phyloP scores from a whole-genome alignment of 2,329 filamentous ascomycete genomes.

The Raffaelea ambrosiae region DNA sequence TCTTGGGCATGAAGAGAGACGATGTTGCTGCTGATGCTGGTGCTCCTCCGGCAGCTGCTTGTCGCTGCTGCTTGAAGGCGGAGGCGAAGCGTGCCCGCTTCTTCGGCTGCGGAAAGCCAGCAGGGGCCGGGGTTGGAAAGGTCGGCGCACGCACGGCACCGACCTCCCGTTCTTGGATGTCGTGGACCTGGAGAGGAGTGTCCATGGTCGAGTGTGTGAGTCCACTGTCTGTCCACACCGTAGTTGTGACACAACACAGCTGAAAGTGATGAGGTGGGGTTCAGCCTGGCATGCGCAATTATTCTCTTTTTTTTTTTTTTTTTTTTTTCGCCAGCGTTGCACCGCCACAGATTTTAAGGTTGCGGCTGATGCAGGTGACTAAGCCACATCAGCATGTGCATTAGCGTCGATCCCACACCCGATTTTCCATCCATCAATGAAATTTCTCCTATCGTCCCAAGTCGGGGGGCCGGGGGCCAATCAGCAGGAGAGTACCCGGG shows the following conservation, averaged over 20 bases:
- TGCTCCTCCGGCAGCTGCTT: conserved; percentile 12
- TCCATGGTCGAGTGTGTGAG: conserved; percentile 27
- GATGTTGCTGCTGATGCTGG: neutral
- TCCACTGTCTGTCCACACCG: too few relatives aligned
- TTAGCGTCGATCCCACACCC: conserved; percentile 15
- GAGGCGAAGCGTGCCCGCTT: conserved; percentile 60
- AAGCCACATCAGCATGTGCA: conserved; percentile 11
- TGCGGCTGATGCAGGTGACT: conserved; percentile 6
- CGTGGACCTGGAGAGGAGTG: conserved; percentile 51
- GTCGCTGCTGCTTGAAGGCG: conserved; percentile 67
- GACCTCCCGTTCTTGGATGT: conserved; percentile 69
- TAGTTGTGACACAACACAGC: too few relatives aligned
- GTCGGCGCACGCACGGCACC: conserved; percentile 51
- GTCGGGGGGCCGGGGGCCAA: conserved; percentile 9
- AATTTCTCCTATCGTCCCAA: conserved; percentile 12
- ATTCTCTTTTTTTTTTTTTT: neutral
- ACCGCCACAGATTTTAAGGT: conserved; percentile 9
- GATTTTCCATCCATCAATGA: conserved; percentile 8
- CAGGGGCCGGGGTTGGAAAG: conserved; percentile 51
- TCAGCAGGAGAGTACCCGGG: conserved; percentile 6
- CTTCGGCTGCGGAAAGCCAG: conserved; percentile 84
- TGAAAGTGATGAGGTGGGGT: neutral
- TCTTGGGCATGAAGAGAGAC: conserved; percentile 1
- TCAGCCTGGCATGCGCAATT: too few relatives aligned
- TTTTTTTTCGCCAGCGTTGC: neutral